phyloP scores from a whole-genome alignment of 2,329 filamentous ascomycete species.

The Rhynchosporium secalis region DNA sequence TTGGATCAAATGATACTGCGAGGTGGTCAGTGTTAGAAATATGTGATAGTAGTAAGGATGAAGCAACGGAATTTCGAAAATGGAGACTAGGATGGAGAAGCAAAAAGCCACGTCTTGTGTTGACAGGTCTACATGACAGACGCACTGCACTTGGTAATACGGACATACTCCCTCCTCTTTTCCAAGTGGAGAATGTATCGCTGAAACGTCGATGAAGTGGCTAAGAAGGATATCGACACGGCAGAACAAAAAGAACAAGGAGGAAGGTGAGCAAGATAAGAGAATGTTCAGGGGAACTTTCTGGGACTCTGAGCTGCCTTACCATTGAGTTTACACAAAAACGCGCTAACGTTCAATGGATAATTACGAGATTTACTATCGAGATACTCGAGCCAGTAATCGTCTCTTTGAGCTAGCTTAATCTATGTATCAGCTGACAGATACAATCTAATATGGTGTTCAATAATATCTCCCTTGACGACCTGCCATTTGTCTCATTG shows the following conservation, averaged over 20 bases:
- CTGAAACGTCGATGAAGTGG: constrained; percentile 3
- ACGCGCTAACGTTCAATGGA: background rate
- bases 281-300: too few relatives aligned
- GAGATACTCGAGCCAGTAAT: background rate
- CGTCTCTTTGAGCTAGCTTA: background rate
- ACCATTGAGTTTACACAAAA: background rate
- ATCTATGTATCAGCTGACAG: constrained; percentile 15
- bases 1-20: background rate
- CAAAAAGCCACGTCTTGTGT: background rate
- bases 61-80: background rate
- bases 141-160: constrained; percentile 11
- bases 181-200: background rate
- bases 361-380: background rate
- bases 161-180: background rate
- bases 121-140: background rate
- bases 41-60: background rate
- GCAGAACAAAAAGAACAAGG: background rate
- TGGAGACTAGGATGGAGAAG: background rate
- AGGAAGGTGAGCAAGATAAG: background rate
- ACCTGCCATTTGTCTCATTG: background rate
- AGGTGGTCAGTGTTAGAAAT: background rate
- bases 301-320: too few relatives aligned
- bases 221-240: background rate
- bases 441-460: constrained; percentile 21
- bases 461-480: background rate